A percentile compares a stretch with the other conserved stretches of the same genome.
phyloP scores from a whole-genome alignment of 768 basidiomycete genomes.

The Trametes punicea region DNA sequence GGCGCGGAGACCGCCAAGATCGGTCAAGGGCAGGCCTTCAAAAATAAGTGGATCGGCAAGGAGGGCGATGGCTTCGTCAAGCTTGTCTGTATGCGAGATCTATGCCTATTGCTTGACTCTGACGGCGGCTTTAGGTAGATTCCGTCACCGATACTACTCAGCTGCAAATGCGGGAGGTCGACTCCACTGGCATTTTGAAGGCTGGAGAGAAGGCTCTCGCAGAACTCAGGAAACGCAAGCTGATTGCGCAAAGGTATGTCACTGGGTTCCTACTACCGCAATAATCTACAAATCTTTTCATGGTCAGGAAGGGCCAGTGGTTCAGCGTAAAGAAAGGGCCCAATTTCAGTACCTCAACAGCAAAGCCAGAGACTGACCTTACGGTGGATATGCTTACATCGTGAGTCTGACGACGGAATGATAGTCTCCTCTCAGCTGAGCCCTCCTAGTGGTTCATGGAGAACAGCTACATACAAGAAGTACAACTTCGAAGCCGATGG shows the following conservation, averaged over 20 bases:
- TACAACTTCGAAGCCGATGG: slow-evolving; percentile 99
- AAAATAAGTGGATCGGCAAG: slow-evolving; percentile 94
- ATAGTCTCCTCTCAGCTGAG: neutral
- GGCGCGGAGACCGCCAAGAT: slow-evolving; percentile 90
- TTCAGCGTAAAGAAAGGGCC: slow-evolving; percentile 85
- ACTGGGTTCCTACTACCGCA: neutral
- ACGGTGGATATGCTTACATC: slow-evolving; percentile 93
- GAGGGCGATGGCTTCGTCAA: slow-evolving; percentile 85
- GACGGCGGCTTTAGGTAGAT: slow-evolving; percentile 41
- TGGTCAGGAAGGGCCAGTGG: slow-evolving; percentile 87
- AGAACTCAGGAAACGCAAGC: slow-evolving; percentile 89
- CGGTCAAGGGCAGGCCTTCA: slow-evolving; percentile 94
- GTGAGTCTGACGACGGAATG: slow-evolving; percentile 44
- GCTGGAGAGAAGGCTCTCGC: slow-evolving; percentile 79
- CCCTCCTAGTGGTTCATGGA: slow-evolving; percentile 83
- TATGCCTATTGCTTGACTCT: neutral
- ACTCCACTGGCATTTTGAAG: slow-evolving; percentile 65
- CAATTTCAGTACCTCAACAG: slow-evolving; percentile 84
- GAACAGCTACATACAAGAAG: slow-evolving; percentile 90
- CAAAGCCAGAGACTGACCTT: slow-evolving; percentile 94
- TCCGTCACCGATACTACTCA: slow-evolving; percentile 74
- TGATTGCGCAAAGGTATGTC: slow-evolving; percentile 74
- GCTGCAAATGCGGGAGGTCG: slow-evolving; percentile 68
- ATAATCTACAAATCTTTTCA: slow-evolving; percentile 1
- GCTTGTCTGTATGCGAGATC: slow-evolving; percentile 53